Conservation (phyloP, 2,329 filamentous ascomycete species). For the Scytalidium sp. region DNA sequence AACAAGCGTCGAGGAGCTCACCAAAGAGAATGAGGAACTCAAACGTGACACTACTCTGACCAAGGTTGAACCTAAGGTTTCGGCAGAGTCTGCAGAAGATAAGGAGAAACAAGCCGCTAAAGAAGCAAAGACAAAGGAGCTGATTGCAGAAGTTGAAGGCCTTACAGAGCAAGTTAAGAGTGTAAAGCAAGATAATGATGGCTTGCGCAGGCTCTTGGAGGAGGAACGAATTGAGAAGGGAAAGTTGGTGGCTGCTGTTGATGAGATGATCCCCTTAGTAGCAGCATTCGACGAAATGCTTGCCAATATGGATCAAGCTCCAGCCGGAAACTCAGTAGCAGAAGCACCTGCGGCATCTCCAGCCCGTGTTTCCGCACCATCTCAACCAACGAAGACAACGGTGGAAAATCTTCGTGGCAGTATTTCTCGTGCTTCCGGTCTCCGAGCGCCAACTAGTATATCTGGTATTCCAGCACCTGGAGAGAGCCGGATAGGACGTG, state of each 20-base stretch:
- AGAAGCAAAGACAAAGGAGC: slow-evolving; percentile 79
- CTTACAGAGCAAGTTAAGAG: slow-evolving; percentile 70
- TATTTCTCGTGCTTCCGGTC: slow-evolving; percentile 51
- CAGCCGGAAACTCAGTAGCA: slow-evolving; percentile 4
- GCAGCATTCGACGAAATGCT: slow-evolving; percentile 35
- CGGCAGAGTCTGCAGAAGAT: slow-evolving; percentile 37
- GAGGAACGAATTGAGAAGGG: slow-evolving; percentile 79
- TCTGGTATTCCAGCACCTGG: slow-evolving; percentile 32
- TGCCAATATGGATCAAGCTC: slow-evolving; percentile 22
- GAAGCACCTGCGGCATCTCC: slow-evolving; percentile 20
- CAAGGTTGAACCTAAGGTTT: slow-evolving; percentile 47
- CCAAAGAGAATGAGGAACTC: slow-evolving; percentile 72
- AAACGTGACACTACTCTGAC: slow-evolving; percentile 64
- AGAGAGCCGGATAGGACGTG: slow-evolving; percentile 43
- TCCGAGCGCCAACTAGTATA: slow-evolving; percentile 56
- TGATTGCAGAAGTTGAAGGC: slow-evolving; percentile 71
- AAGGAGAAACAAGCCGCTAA: slow-evolving; percentile 62
- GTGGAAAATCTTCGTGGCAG: slow-evolving; percentile 52
- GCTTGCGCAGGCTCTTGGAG: slow-evolving; percentile 64
- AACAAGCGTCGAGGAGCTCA: slow-evolving; percentile 63
- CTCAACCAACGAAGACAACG: slow-evolving; percentile 32
- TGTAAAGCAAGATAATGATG: slow-evolving; percentile 66
- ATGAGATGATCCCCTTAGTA: slow-evolving; percentile 78
- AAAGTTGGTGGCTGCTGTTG: slow-evolving; percentile 75
- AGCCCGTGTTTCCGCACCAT: slow-evolving; percentile 14